Percentiles rank a stretch among this genome's conserved stretches.
Conservation (phyloP, 495 filamentous ascomycete species). For the Podospora fimiseda region DNA sequence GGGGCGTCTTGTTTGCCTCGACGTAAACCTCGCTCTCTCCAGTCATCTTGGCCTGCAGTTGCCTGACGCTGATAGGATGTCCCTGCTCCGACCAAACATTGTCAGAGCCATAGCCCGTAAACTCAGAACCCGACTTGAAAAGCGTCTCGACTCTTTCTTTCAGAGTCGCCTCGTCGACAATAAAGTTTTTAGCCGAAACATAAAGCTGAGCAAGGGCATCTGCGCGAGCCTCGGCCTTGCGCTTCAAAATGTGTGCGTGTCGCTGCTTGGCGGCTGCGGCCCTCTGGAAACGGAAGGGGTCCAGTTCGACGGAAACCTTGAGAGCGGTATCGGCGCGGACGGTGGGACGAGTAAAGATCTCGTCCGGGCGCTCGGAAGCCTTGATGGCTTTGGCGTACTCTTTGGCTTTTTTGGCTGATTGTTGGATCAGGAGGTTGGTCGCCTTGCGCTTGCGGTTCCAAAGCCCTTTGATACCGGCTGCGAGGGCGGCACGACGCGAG, state of each 20-base stretch:
- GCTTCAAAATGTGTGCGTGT: conserved; percentile 13
- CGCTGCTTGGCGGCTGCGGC: conserved; percentile 21
- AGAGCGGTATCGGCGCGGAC: conserved; percentile 26
- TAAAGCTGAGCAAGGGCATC: conserved; percentile 44
- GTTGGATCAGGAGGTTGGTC: conserved; percentile 9
- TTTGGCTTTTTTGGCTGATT: conserved; percentile 7
- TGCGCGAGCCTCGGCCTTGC: conserved; percentile 33
- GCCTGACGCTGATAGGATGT: conserved; percentile 32
- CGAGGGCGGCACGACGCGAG: conserved; percentile 31
- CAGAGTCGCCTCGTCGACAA: conserved; percentile 40
- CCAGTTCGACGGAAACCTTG: conserved; percentile 21
- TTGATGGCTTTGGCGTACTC: conserved; percentile 24
- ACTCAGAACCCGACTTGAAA: conserved; percentile 30
- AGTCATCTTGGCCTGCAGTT: conserved; percentile 22
- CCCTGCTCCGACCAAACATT: conserved; percentile 21
- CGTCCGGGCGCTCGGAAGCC: conserved; percentile 37
- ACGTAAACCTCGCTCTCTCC: conserved; percentile 15
- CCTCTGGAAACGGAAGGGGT: conserved; percentile 31
- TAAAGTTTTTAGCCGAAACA: conserved; percentile 40
- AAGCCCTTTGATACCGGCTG: conserved; percentile 31
- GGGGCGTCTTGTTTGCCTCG: conserved; percentile 13
- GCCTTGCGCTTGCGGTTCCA: conserved; percentile 32
- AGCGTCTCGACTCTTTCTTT: conserved; percentile 28
- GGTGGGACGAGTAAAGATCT: conserved; percentile 37
- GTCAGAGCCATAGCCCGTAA: too few relatives aligned